Evolutionary conservation across 2,329 filamentous ascomycete genomes (phyloP), one percentile per base, ranked within the genome.

Genomic region (Zymoseptoria tritici): DNA sequence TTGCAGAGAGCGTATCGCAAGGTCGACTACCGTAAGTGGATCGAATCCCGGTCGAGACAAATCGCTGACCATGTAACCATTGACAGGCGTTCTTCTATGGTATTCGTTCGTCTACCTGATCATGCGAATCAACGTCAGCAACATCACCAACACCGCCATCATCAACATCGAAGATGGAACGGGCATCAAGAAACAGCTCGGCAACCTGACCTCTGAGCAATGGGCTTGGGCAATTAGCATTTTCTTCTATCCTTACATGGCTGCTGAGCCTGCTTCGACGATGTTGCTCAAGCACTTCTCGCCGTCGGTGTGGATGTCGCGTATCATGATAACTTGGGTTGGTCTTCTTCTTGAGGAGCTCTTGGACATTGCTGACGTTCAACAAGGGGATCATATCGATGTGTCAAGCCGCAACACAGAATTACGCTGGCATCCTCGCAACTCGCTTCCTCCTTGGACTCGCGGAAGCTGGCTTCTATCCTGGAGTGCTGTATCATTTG

Each of bases 231-330:
- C 68, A 9, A 57, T 73, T 49, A 67, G 64, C 36, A 70, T 72
- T 52, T 73, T 74, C 62, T 73, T 69, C 64, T 73, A 72, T 46
- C 72, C 71, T 2, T 72, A 73, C 57, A 70, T 72, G 65, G 62
- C 70, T 31, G 67, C 72, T 11, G 72, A 79, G 61, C 64, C 66
- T 3, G 63, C 65, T 4, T 67, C 64, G 31, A 70, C 68, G 22
- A 42, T 70, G 57, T 50, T 71, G 31, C 57, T 70, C 51, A 70
- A 70, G 56, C 61, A 60, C 20, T 67, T 70, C 49, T 62, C 57
- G 19, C 68, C 75, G n/a, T 46, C 56, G 4, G 55, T 68, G 1
- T 71, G 69, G 68, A 69, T 72, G 61, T 57, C 60, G 4, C 57
- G 64, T 24, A 68, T 71, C 31, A 69, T 69, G 67, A 54, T 70